Percentiles rank a stretch among this genome's conserved stretches.
phyloP scores from a whole-genome alignment of 2,329 filamentous ascomycete genomes.

The Clarireedia paspali region DNA sequence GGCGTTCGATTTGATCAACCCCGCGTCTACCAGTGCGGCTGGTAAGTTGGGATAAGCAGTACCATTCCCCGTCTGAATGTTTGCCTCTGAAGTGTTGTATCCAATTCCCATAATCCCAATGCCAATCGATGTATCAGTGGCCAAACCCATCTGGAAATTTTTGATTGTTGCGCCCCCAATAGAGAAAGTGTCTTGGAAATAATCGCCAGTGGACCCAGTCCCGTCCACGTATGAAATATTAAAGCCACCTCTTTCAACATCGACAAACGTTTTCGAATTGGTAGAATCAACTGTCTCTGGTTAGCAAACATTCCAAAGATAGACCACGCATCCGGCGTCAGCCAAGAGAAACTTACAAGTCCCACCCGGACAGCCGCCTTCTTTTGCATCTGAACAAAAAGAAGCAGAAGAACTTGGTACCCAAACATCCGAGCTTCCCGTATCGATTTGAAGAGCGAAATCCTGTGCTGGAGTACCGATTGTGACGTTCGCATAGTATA shows the following conservation, averaged over 20 bases:
- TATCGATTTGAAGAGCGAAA: slow-evolving; percentile 50
- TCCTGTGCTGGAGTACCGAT: slow-evolving; percentile 51
- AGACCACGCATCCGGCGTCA: background rate
- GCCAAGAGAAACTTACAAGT: slow-evolving; percentile 36
- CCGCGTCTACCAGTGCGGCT: slow-evolving; percentile 32
- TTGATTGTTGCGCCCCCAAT: slow-evolving; percentile 43
- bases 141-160: slow-evolving; percentile 48
- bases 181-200: slow-evolving; percentile 47
- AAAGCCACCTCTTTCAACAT: slow-evolving; percentile 39
- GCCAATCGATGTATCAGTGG: slow-evolving; percentile 38
- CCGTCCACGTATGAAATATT: slow-evolving; percentile 55
- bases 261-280: slow-evolving; percentile 41
- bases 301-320: background rate
- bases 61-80: slow-evolving; percentile 39
- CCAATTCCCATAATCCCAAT: slow-evolving; percentile 54
- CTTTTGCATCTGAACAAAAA: slow-evolving; percentile 24
- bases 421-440: slow-evolving; percentile 58
- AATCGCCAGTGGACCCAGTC: slow-evolving; percentile 46
- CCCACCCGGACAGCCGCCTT: slow-evolving; percentile 36
- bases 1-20: slow-evolving; percentile 37
- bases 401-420: slow-evolving; percentile 33
- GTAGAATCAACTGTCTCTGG: slow-evolving; percentile 37
- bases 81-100: slow-evolving; percentile 37
- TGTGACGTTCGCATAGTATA: slow-evolving; percentile 41
- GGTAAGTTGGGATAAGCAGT: slow-evolving; percentile 31